Base-by-base conservation (phyloP, 2,329 filamentous ascomycete genomes). In the Endothia cerciana region DNA sequence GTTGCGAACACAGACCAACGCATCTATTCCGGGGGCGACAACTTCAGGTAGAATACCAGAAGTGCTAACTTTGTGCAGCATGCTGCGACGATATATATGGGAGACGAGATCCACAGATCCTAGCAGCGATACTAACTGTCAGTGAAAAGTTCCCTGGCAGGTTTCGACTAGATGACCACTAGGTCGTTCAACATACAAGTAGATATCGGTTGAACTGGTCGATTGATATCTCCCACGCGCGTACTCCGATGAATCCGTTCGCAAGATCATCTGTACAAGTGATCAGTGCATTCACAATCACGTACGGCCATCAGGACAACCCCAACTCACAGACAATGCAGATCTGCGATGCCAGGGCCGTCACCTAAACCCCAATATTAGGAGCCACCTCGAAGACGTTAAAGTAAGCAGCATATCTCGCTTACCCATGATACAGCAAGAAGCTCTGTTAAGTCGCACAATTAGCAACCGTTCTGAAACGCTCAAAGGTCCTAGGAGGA, bases 1-100 rank as follows among this genome's bases (percentile, higher is more conserved):
- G 72, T 72, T 1, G 67, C 60, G 70, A 74, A 78, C 8, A 75
- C 71, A 0, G 72, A 70, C 3, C 70, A 63, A 10, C 74, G 75
- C 61, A 78, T 79, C 70, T 74, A 73, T 28, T 51, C 70, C 22
- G 75, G 75, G 0, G 78, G 77, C 1, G 77, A 77, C 1, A 81
- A 70, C 11, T 73, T 73, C 15, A 76, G 70, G 61, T 80, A 80
- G 53, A 81, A 78, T 5, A 77, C 71, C 4, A 80, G 73, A 4
- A 81, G 74, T 0, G 77, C 74, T 2, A 79, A 30, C 57, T 80
- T 81, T 15, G 76, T 74, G 22, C 77, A 72, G 2, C 73, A 74
- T 15, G 74, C 74, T 43, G 75, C 75, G 19, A 76, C 65, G n/a
- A 77, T 73, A 62, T 77, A 80, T 30, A 79, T 68, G 7, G 71